phyloP scores from a whole-genome alignment of 306 rosid species.

The Coriaria nepalensis region DNA sequence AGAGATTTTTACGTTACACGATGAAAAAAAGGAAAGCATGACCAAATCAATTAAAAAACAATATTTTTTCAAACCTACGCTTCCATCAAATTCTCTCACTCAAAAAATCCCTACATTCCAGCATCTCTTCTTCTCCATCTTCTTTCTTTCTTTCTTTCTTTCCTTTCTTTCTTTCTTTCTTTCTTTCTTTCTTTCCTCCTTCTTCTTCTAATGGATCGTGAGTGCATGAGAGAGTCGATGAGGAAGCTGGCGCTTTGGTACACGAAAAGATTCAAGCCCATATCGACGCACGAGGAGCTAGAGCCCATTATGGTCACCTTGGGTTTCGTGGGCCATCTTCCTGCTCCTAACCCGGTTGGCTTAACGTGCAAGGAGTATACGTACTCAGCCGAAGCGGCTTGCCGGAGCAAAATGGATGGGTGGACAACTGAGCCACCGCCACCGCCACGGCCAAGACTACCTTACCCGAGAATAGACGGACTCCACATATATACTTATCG shows the following conservation, averaged over 20 bases:
- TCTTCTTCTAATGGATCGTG: no score
- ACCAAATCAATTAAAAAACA: no score
- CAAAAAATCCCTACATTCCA: no score
- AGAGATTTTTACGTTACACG: no score
- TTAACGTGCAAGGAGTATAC: conserved; percentile 31
- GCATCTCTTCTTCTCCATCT: no score
- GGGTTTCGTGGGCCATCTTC: conserved; percentile 32
- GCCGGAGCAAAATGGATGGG: conserved; percentile 10
- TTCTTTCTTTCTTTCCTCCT: no score
- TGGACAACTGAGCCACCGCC: conserved; percentile 14
- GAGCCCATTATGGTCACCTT: conserved; percentile 41
- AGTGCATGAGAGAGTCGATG: conserved; percentile 25
- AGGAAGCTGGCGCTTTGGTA: conserved; percentile 38
- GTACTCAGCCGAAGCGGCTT: conserved; percentile 17
- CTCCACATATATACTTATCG: conserved; percentile 38
- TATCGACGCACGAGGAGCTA: conserved; percentile 48
- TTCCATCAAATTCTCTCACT: no score
- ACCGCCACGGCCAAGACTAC: conserved; percentile 28
- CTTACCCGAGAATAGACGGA: conserved; percentile 40
- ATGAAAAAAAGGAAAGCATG: no score
- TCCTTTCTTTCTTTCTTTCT: no score
- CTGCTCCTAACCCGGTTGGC: conserved; percentile 5
- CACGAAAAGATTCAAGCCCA: conserved; percentile 40
- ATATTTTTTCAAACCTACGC: no score
- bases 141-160: no score